Evolutionary conservation across 352 stramenopile species (phyloP), one percentile per base, ranked within the genome.

Genomic region (Phytopythium litorale): DNA sequence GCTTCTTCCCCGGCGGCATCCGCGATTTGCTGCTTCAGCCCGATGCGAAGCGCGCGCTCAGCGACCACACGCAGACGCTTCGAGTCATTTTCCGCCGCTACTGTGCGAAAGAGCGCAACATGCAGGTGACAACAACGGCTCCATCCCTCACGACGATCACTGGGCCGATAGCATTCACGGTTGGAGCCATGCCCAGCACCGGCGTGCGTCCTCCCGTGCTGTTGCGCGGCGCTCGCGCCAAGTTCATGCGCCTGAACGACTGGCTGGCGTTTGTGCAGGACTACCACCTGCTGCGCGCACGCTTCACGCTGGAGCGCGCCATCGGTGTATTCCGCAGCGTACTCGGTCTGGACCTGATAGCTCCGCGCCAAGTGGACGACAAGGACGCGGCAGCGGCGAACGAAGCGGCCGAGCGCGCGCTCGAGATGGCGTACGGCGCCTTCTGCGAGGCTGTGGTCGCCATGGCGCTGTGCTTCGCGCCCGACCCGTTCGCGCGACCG

Each of bases 21-120:
- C 79, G 78, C 18, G 69, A 77, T n/a, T 32, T 85, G 21, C 76
- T 88, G 71, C 73, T 87, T 58, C 71, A 71, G 23, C 21, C 62
- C 0, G 79, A 89, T 38, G 69, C 90, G 13, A 87, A 87, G 64
- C 72, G 74, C 19, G 72, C 67, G 18, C 72, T 92, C n/a, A 50
- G 43, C 1, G 83, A 88, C 54, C 78, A 89, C 40, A 65, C 70
- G 1, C 75, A 81, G 50, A 84, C 72, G 18, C 78, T 90, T 18
- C 75, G 77, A 4, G 81, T 74, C 56, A 87, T 92, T 43, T 92
- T 92, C 35, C 81, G 81, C n/a, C 74, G 80, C 16, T 90, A 90
- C 51, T 89, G 76, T 38, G 79, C 78, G 13, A 90, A 89, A 28
- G 79, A 89, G 37, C 80, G 77, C 42, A 78, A 87, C 13, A 32